These are phyloP conservation scores for Allantophomopsis lycopodina DNA, from an alignment of 2,329 filamentous ascomycete species.

Conservation along the genomic window DNA sequence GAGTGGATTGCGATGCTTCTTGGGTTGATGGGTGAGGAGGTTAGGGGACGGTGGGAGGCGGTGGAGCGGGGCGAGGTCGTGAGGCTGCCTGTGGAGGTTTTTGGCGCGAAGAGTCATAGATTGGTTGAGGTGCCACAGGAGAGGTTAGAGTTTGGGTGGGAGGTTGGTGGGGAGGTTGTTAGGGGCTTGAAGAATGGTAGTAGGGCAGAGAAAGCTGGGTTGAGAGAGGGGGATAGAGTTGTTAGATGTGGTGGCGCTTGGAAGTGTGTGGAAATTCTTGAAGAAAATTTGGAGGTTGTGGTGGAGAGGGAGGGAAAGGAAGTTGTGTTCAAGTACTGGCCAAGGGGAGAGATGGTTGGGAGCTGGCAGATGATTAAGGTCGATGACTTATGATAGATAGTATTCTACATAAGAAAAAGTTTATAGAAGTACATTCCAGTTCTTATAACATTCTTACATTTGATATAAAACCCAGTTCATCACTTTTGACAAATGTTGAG, in stretches of 20 bases:
- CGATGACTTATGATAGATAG: no score
- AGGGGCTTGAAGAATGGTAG: conserved; percentile 7
- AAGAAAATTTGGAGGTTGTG: conserved; percentile 7
- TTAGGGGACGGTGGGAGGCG: not conserved
- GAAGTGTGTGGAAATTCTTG: conserved; percentile 10
- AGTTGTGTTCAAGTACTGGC: no score
- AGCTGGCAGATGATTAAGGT: no score
- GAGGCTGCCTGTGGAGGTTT: conserved; percentile 5
- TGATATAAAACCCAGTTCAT: no score
- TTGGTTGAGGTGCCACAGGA: conserved; percentile 8
- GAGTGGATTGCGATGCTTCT: no score
- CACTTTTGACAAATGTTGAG: no score
- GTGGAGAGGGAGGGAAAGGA: conserved; percentile 4
- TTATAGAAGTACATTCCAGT: no score
- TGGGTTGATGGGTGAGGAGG: no score
- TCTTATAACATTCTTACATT: no score
- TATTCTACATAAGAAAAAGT: no score
- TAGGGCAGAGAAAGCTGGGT: conserved; percentile 10
- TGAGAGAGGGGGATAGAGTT: conserved; percentile 11
- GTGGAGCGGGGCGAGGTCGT: conserved; percentile 5
- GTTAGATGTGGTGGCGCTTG: conserved; percentile 6
- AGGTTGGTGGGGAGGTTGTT: conserved; percentile 8
- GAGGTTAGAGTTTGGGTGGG: conserved; percentile 12
- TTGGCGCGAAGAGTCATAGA: conserved; percentile 7
- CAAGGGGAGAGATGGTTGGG: no score